Evolutionary conservation across 495 filamentous ascomycete genomes (phyloP).

Genomic region (Entonaema liquescens): DNA sequence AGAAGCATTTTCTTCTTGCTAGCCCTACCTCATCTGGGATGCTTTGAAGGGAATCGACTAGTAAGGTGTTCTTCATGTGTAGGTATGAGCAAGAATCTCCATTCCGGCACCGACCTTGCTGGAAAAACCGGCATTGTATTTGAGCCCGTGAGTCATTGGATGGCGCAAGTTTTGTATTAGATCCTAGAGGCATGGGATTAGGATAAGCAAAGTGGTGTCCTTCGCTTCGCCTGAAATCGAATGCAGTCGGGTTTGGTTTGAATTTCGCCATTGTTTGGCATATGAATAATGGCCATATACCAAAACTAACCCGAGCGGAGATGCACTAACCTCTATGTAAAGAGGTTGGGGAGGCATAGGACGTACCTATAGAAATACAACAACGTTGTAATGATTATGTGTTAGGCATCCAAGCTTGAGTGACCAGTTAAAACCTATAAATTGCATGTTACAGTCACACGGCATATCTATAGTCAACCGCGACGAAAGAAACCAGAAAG

Average conservation of each 20-base stretch:
- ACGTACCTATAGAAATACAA: neutral
- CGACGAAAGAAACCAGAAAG: neutral
- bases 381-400: neutral
- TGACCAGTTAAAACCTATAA: neutral
- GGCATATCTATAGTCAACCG: neutral
- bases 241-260: constrained; percentile 17
- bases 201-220: neutral
- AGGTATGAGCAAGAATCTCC: constrained; percentile 10
- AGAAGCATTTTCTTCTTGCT: neutral
- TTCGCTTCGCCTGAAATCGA: neutral
- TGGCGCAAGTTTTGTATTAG: neutral
- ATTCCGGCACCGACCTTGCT: constrained; percentile 6
- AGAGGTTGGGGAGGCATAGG: neutral
- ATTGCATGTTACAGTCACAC: neutral
- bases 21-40: neutral
- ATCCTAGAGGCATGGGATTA: neutral
- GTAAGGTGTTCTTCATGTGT: neutral
- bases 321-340: neutral
- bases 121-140: constrained; percentile 11
- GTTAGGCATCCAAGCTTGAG: neutral
- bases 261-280: neutral
- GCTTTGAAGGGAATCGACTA: neutral
- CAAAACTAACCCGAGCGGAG: neutral
- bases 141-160: constrained; percentile 1
- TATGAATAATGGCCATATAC: neutral